These are phyloP conservation scores for Achaetomiella virescens DNA, from an alignment of 495 filamentous ascomycete genomes.

Conservation along the genomic window DNA sequence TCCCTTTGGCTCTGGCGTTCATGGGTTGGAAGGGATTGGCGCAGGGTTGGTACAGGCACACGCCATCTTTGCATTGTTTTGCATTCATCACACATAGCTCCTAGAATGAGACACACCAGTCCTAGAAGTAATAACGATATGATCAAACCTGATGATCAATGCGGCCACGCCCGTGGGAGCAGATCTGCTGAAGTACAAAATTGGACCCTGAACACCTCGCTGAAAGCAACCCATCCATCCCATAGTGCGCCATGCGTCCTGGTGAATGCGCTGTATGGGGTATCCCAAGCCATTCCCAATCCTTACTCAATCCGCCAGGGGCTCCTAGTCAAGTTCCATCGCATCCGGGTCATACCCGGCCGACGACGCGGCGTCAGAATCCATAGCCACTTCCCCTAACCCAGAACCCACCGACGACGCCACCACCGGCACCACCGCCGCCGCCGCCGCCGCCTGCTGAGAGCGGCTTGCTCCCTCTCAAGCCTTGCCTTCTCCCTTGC, in stretches of 20 bases:
- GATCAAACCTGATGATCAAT: background rate
- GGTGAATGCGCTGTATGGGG: background rate
- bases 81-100: background rate
- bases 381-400: background rate
- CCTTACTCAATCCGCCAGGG: background rate
- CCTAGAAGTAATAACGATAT: background rate
- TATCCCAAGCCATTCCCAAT: background rate
- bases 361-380: background rate
- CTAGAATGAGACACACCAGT: background rate
- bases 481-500: conserved; percentile 44
- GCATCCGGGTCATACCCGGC: conserved; percentile 51
- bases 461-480: conserved; percentile 8
- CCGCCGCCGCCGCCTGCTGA: background rate
- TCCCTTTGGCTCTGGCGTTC: background rate
- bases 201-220: conserved; percentile 5
- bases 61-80: background rate
- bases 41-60: background rate
- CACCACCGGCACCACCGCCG: background rate
- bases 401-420: background rate
- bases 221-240: conserved; percentile 1
- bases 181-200: background rate
- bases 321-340: conserved; percentile 60
- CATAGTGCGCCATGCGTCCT: background rate
- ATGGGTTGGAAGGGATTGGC: background rate
- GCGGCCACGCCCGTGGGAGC: background rate